Base-by-base conservation (phyloP, 257 asterid genomes). In the Ballota nigra region DNA sequence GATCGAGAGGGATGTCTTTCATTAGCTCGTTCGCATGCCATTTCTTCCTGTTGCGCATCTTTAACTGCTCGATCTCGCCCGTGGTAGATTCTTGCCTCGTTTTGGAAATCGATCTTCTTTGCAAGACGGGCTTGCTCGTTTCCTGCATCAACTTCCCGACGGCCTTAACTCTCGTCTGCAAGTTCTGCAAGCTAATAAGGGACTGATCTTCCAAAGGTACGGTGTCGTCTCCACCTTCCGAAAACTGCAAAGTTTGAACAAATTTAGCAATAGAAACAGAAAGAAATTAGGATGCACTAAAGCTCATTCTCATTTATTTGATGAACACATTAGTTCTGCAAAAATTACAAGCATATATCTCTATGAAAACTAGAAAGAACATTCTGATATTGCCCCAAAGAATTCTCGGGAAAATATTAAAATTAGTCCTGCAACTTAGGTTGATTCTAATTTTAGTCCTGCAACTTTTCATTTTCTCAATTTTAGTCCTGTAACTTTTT, bases 1-100 rank as follows among this genome's bases (percentile, higher is more conserved):
- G 91, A 75, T 95, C 99, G 6, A 94, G 95, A 70, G 96, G 96
- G 45, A 91, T 91, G 67, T 95, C 98, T 81, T 94, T 94, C 95
- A 88, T 85, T 28, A 82, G 75, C 77, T 74, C 85, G 47, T 65
- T 78, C 38, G 53, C 15, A 8, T 59, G 56, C n/a, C 73, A 77
- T 67, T 75, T 83, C 78, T 52, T 87, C 79, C 77, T 74, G 76
- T 31, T 73, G 11, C 67, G 84, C 15, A 81, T 73, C 78, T 83
- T 85, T 53, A 73, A 19, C 63, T 74, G 86, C 69, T 79, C 86
- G 59, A 59, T 79, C 83, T 91, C 90, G 51, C 55, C 74, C 24
- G 23, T 63, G 52, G 60, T 19, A 34, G 71, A 49, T 28, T 80
- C 86, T 63, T 77, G 81, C 53, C 63, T 78, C 76, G 41, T 65